Percentiles rank a stretch among this genome's conserved stretches.
phyloP scores from a whole-genome alignment of 2,329 filamentous ascomycete genomes.

The Aureobasidium sp. region DNA sequence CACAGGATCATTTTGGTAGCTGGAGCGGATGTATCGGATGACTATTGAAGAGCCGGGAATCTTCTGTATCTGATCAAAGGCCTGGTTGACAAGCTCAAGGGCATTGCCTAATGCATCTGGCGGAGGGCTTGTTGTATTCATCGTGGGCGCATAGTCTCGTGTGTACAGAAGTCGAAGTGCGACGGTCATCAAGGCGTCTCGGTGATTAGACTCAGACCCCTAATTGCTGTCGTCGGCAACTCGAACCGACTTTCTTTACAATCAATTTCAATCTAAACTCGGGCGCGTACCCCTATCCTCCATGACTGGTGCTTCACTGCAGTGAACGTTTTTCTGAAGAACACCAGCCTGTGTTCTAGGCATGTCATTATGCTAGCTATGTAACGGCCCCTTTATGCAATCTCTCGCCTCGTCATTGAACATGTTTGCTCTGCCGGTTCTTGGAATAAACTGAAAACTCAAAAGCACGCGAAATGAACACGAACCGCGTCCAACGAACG shows the following conservation, averaged over 20 bases:
- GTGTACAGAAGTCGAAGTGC: background rate
- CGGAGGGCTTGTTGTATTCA: constrained; percentile 7
- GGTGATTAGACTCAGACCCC: constrained; percentile 1
- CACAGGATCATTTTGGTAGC: constrained; percentile 94
- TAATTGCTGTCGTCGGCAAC: background rate
- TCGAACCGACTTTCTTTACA: background rate
- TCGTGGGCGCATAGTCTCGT: constrained; percentile 5
- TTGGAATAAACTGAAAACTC: background rate
- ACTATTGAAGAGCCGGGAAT: constrained; percentile 91
- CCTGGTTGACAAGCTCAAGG: constrained; percentile 13
- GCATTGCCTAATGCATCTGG: constrained; percentile 13
- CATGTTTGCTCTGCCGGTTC: background rate
- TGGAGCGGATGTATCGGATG: constrained; percentile 90
- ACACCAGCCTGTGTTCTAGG: background rate
- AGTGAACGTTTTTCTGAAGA: background rate
- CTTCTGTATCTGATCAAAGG: constrained; percentile 61
- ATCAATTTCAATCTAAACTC: background rate
- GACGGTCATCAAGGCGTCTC: background rate
- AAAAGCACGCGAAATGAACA: constrained; percentile 6
- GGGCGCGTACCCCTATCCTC: background rate
- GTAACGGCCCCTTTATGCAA: background rate
- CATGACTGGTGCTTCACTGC: background rate
- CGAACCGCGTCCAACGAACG: constrained; percentile 8
- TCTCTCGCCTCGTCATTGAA: background rate
- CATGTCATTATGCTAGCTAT: constrained; percentile 4